These are phyloP conservation scores for Halteria grandinella DNA, from an alignment of 73 alveolate genomes.

Conservation along the genomic window DNA sequence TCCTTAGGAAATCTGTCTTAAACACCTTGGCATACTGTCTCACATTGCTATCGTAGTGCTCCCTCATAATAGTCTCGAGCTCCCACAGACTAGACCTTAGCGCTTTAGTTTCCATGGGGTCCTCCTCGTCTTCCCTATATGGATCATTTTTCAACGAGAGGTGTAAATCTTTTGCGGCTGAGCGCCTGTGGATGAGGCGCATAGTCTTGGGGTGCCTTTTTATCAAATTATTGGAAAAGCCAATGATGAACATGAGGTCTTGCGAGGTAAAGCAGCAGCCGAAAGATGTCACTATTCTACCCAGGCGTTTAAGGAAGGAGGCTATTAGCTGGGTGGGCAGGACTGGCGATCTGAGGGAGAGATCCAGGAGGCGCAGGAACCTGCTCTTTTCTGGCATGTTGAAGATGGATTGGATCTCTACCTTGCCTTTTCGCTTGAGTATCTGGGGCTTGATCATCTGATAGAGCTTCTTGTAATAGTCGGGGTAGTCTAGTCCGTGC, in stretches of 20 bases:
- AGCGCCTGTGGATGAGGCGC: no score
- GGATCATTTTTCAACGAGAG: conserved; percentile 29
- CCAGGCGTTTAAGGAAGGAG: conserved; percentile 22
- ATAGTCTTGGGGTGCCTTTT: conserved; percentile 51
- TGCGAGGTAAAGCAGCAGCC: conserved; percentile 1
- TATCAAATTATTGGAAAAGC: conserved; percentile 19
- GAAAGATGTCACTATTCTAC: conserved; percentile 3
- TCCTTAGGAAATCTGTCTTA: conserved; percentile 32
- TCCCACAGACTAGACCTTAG: conserved; percentile 41
- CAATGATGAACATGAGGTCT: conserved; percentile 10
- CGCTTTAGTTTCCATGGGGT: conserved; percentile 39
- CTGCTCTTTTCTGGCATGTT: conserved; percentile 24
- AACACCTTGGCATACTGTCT: conserved; percentile 41
- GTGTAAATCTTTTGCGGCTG: no score
- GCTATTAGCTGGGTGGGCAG: conserved; percentile 38
- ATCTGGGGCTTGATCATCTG: conserved; percentile 17
- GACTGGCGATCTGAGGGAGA: conserved; percentile 28
- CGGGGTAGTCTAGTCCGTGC: conserved; percentile 40
- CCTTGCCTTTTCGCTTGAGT: neutral
- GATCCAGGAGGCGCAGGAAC: conserved; percentile 28
- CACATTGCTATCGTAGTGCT: conserved; percentile 12
- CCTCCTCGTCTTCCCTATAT: conserved; percentile 34
- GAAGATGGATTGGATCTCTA: conserved; percentile 12
- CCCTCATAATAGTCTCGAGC: conserved; percentile 3
- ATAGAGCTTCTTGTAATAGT: conserved; percentile 38